phyloP scores from a whole-genome alignment of 2,329 filamentous ascomycete species.

The Penicillium sp. region DNA sequence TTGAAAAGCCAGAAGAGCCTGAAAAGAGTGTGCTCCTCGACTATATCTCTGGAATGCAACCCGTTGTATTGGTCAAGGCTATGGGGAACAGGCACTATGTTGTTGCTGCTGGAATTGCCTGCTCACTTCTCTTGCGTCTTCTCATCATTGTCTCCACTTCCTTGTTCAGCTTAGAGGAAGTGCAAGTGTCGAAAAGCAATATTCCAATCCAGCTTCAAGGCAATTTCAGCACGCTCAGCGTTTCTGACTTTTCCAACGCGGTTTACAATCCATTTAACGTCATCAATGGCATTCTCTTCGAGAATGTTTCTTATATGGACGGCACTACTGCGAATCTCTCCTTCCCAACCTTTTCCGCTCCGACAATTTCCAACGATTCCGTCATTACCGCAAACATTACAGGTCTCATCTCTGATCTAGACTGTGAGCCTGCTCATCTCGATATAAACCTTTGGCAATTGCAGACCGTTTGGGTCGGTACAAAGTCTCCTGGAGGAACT shows the following conservation, averaged over 20 bases:
- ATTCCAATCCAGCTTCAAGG: background rate
- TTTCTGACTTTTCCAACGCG: background rate
- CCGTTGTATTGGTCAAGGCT: constrained; percentile 3
- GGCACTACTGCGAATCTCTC: constrained; percentile 5
- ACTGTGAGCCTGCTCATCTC: constrained; percentile 1
- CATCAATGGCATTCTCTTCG: constrained; percentile 8
- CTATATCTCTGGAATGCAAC: constrained; percentile 12
- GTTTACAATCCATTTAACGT: constrained; percentile 3
- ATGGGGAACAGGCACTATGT: constrained; percentile 7
- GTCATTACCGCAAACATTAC: constrained; percentile 1
- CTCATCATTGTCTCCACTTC: constrained; percentile 15
- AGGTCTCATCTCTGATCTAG: constrained; percentile 1
- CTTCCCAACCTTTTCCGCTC: constrained; percentile 8
- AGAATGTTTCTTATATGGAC: constrained; percentile 6
- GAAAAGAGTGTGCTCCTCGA: constrained; percentile 7
- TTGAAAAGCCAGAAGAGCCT: constrained; percentile 1
- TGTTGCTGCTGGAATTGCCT: background rate
- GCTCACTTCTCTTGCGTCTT: constrained; percentile 6
- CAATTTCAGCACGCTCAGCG: background rate
- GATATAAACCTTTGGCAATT: background rate
- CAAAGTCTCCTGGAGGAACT: background rate
- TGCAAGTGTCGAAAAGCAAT: background rate
- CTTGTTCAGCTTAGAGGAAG: constrained; percentile 6
- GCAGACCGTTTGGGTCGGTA: background rate
- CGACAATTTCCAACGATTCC: background rate